Percentiles rank a stretch among this genome's conserved stretches.
These are phyloP conservation scores for Colletotrichum abscissum DNA, from an alignment of 2,329 filamentous ascomycete species.

Conservation along the genomic window DNA sequence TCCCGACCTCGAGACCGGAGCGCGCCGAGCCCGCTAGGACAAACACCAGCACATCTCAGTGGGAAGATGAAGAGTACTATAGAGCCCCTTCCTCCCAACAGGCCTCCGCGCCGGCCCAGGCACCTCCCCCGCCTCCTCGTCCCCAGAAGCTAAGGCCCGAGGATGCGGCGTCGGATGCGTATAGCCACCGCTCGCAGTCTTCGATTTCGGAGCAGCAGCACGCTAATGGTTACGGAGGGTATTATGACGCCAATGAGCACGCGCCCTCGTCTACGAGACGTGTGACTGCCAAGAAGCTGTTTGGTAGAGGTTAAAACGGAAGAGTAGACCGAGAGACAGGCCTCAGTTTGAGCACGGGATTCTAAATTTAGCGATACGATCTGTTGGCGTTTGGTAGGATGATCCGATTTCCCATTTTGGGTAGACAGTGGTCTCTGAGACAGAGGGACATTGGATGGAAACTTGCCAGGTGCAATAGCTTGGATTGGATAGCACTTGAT, in stretches of 20 bases:
- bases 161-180: conserved; percentile 30
- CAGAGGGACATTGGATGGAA: neutral
- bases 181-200: conserved; percentile 10
- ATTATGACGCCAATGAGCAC: conserved; percentile 20
- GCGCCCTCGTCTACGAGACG: conserved; percentile 25
- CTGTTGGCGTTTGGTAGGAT: neutral
- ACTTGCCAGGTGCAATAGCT: neutral
- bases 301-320: conserved; percentile 25
- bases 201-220: conserved; percentile 25
- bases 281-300: conserved; percentile 35
- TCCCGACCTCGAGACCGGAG: neutral
- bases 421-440: neutral
- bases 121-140: conserved; percentile 46
- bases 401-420: too few species aligned
- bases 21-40: conserved; percentile 27
- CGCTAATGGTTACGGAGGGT: conserved; percentile 25
- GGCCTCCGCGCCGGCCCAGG: conserved; percentile 20
- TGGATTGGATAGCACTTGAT: neutral
- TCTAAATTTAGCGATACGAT: neutral
- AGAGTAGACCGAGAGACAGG: neutral
- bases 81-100: conserved; percentile 33
- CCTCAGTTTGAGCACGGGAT: neutral
- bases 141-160: conserved; percentile 46
- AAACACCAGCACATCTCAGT: conserved; percentile 24
- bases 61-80: conserved; percentile 38